Conservation (phyloP, 306 rosid species). For the Trifolium dubium region DNA sequence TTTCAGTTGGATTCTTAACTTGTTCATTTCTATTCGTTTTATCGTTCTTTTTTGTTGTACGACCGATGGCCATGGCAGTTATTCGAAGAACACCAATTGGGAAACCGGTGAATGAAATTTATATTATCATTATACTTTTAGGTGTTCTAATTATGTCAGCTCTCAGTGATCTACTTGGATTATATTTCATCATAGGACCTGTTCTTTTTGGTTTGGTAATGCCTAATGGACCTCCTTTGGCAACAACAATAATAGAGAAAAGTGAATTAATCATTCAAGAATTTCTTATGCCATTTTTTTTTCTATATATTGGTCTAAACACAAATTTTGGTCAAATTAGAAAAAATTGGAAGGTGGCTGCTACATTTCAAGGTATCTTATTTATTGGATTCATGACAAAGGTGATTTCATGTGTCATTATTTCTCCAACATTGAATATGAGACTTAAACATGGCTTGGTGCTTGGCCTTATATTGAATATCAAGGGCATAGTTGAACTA, state of each 20-base stretch:
- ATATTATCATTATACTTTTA: conserved; percentile 21
- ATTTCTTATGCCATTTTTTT: conserved; percentile 43
- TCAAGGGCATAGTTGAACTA: conserved; percentile 54
- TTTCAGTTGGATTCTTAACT: not conserved
- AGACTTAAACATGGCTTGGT: conserved; percentile 44
- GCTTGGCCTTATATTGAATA: conserved; percentile 54
- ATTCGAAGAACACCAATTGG: conserved; percentile 36
- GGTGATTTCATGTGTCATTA: conserved; percentile 28
- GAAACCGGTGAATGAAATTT: conserved; percentile 25
- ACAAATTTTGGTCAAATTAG: not conserved
- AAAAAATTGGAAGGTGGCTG: not conserved
- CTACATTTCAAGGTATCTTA: conserved; percentile 28
- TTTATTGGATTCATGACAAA: conserved; percentile 33
- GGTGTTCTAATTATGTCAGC: conserved; percentile 26
- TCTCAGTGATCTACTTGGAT: conserved; percentile 8
- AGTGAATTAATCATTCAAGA: conserved; percentile 6
- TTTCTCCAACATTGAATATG: conserved; percentile 47
- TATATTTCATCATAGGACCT: conserved; percentile 39
- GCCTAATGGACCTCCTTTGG: conserved; percentile 52
- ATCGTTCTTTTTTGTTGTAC: not conserved
- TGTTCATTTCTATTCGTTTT: not conserved
- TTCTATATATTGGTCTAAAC: not conserved
- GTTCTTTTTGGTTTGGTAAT: conserved; percentile 38
- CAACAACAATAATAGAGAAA: conserved; percentile 42
- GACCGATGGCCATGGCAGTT: conserved; percentile 7